Conservation (phyloP, 495 filamentous ascomycete genomes). For the Letharia columbiana region DNA sequence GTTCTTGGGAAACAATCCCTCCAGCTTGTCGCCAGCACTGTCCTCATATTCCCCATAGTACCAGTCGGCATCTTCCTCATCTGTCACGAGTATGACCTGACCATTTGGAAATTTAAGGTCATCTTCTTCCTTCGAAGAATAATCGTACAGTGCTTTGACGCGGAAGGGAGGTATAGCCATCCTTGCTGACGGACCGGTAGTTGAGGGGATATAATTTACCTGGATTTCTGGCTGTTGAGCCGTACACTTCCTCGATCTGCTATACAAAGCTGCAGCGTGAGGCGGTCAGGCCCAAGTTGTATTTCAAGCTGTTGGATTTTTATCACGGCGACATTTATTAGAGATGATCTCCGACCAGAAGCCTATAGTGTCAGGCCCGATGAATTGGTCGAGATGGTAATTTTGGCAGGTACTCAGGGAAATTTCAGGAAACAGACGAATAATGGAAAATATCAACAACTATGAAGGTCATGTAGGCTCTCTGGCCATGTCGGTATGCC, state of each 20-base stretch:
- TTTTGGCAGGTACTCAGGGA: background rate
- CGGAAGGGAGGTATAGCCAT: slow-evolving; percentile 80
- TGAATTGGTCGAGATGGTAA: background rate
- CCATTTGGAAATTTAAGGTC: slow-evolving; percentile 80
- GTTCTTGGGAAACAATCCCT: slow-evolving; percentile 93
- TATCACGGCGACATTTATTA: background rate
- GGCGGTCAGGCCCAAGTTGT: background rate
- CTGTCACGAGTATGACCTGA: slow-evolving; percentile 89
- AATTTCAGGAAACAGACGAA: background rate
- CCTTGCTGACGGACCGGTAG: slow-evolving; percentile 28
- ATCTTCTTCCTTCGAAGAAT: slow-evolving; percentile 82
- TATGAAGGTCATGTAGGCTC: background rate
- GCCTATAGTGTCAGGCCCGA: background rate
- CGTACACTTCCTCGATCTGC: background rate
- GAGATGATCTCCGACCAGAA: background rate
- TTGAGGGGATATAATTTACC: background rate
- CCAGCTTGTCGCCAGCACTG: slow-evolving; percentile 57
- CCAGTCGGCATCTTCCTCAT: slow-evolving; percentile 89
- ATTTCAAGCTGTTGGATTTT: background rate
- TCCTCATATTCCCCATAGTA: slow-evolving; percentile 87
- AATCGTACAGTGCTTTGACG: slow-evolving; percentile 92
- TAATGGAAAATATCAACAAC: background rate
- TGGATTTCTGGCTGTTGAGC: background rate
- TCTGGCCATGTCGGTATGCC: background rate
- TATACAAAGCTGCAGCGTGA: background rate